Evolutionary conservation across 2,329 filamentous ascomycete genomes (phyloP).

Genomic region (Tolypocladium endophyticum): DNA sequence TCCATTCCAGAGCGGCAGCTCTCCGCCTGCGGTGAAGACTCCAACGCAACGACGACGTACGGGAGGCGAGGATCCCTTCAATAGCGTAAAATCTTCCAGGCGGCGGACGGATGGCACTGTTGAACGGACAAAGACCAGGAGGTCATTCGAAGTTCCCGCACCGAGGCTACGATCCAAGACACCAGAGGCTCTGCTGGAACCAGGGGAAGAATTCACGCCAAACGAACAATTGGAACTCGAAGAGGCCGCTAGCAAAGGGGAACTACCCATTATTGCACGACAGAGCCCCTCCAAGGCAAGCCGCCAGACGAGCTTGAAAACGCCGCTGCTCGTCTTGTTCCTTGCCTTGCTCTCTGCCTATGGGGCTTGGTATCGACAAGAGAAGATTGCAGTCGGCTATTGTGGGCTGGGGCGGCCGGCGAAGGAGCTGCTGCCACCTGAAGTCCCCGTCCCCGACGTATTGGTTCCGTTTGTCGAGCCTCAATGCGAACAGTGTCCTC

Average conservation of each 20-base stretch:
- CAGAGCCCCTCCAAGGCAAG: slow-evolving; percentile 23
- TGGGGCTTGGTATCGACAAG: slow-evolving; percentile 77
- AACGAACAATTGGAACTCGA: slow-evolving; percentile 77
- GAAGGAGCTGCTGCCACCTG: slow-evolving; percentile 35
- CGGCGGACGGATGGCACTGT: slow-evolving; percentile 28
- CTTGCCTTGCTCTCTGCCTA: slow-evolving; percentile 62
- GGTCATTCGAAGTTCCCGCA: slow-evolving; percentile 46
- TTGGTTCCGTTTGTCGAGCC: slow-evolving; percentile 61
- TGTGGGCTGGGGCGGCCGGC: slow-evolving; percentile 70
- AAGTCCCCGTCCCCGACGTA: slow-evolving; percentile 57
- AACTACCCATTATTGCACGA: slow-evolving; percentile 32
- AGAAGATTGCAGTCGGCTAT: slow-evolving; percentile 93
- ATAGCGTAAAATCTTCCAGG: slow-evolving; percentile 32
- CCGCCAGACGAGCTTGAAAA: slow-evolving; percentile 40
- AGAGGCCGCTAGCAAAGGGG: slow-evolving; percentile 49
- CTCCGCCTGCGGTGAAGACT: slow-evolving; percentile 44
- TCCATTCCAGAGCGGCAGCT: slow-evolving; percentile 81
- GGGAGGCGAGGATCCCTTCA: slow-evolving; percentile 29
- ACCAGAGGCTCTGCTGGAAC: slow-evolving; percentile 39
- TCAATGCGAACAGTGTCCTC: slow-evolving; percentile 80
- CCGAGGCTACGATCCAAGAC: slow-evolving; percentile 23
- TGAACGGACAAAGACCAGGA: slow-evolving; percentile 27
- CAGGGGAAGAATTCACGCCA: slow-evolving; percentile 87
- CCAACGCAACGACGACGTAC: slow-evolving; percentile 40
- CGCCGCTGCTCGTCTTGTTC: slow-evolving; percentile 61